A percentile compares a stretch with the other conserved stretches of the same genome.
Evolutionary conservation across 306 rosid species (phyloP).

Genomic region (Cucumis sativus): Cucumber_9930_V3 NC_026660.2:21230001-21230500

Average conservation of each 20-base stretch:
- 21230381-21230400: too few species aligned
- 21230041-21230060: constrained; percentile 62
- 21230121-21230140: background rate
- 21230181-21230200: background rate
- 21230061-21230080: constrained; percentile 65
- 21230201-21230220: background rate
- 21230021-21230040: constrained; percentile 63
- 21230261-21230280: too few species aligned
- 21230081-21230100: constrained; percentile 58
- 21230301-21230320: background rate
- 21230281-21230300: too few species aligned
- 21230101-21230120: constrained; percentile 9
- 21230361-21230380: background rate
- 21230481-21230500: too few species aligned
- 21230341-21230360: background rate
- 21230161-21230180: background rate
- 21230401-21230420: too few species aligned
- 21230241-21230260: too few species aligned
- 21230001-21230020: constrained; percentile 29
- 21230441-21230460: too few species aligned
- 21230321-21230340: constrained; percentile 1
- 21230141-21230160: background rate
- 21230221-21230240: background rate
- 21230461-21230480: too few species aligned
- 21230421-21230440: too few species aligned